Conservation (phyloP, 2,329 filamentous ascomycete species). For the Emmonsia crescens region DNA sequence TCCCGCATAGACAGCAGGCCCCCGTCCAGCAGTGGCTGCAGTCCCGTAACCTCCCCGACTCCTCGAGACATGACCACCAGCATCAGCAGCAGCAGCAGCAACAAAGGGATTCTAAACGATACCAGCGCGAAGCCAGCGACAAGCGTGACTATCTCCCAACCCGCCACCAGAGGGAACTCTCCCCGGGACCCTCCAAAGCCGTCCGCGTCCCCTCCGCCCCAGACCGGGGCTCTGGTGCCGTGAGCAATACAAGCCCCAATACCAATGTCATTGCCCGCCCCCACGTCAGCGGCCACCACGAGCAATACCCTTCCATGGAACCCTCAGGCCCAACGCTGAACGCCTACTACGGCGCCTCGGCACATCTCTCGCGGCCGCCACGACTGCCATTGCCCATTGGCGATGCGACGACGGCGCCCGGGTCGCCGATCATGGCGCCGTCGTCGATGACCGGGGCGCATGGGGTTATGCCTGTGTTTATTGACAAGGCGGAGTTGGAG, state of each 20-base stretch:
- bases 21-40: slow-evolving; percentile 30
- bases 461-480: slow-evolving; percentile 33
- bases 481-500: slow-evolving; percentile 25
- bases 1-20: slow-evolving; percentile 24
- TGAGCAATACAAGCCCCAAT: background rate
- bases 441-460: slow-evolving; percentile 23
- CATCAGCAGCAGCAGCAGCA: slow-evolving; percentile 13
- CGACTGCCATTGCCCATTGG: slow-evolving; percentile 87
- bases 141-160: background rate
- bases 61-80: slow-evolving; percentile 11
- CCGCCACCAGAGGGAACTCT: background rate
- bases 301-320: slow-evolving; percentile 19
- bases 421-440: slow-evolving; percentile 75
- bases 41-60: slow-evolving; percentile 26
- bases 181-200: slow-evolving; percentile 27
- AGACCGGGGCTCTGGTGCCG: slow-evolving; percentile 14
- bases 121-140: slow-evolving; percentile 9
- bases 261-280: background rate
- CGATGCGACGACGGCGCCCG: slow-evolving; percentile 78
- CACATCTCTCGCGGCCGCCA: slow-evolving; percentile 52
- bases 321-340: slow-evolving; percentile 38
- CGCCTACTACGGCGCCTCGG: slow-evolving; percentile 35
- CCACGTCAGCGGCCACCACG: background rate
- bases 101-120: slow-evolving; percentile 10
- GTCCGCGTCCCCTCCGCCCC: slow-evolving; percentile 26